These are phyloP conservation scores for Kappamyces sp. DNA, from an alignment of 192 early-diverging fungal species.

Conservation along the genomic window DNA sequence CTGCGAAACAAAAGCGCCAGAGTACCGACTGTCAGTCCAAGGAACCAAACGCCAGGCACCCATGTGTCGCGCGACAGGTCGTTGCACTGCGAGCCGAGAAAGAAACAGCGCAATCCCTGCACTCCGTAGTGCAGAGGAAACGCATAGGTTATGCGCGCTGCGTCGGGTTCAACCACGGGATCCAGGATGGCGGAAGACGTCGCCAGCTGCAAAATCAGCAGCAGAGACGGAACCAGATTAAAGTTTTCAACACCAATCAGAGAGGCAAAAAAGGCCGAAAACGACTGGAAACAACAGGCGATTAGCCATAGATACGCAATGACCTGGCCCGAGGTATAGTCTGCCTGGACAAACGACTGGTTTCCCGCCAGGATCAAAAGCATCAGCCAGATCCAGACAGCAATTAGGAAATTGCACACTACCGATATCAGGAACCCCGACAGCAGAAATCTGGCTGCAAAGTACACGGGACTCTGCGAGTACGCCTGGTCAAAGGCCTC, in stretches of 20 bases:
- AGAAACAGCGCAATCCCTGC: conserved; percentile 5
- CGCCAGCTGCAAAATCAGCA: conserved; percentile 15
- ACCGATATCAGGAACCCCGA: no score
- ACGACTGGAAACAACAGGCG: background rate
- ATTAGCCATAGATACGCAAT: conserved; percentile 4
- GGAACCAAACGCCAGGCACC: background rate
- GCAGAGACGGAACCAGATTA: conserved; percentile 1
- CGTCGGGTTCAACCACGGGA: background rate
- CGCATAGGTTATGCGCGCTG: background rate
- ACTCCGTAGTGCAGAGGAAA: conserved; percentile 5
- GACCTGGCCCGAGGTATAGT: background rate
- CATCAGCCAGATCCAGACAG: background rate
- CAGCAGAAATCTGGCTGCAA: no score
- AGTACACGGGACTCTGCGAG: no score
- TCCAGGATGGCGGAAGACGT: conserved; percentile 7
- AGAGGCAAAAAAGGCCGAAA: background rate
- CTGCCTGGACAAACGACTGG: conserved; percentile 1
- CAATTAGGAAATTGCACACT: no score
- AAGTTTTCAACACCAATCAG: conserved; percentile 3
- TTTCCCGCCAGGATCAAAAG: background rate
- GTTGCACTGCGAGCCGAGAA: conserved; percentile 8
- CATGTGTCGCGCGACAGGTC: background rate
- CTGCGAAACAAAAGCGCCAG: no score
- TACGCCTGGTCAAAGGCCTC: no score
- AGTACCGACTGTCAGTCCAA: no score